Conservation (phyloP, 164 flowering plant species). For the Magnolia changhungtana region DNA sequence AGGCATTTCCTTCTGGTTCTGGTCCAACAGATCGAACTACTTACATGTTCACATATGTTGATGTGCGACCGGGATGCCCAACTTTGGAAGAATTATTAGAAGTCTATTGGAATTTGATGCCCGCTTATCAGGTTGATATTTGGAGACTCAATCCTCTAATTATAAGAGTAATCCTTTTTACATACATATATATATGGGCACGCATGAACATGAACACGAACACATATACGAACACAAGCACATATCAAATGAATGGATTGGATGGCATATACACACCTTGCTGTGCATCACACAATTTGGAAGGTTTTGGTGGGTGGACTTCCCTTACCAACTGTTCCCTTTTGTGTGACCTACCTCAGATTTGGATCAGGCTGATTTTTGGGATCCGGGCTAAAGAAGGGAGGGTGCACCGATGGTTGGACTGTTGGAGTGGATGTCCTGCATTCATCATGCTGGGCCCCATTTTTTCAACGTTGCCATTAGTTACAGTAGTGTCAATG, state of each 20-base stretch:
- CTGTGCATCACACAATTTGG: neutral
- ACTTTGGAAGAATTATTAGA: slow-evolving; percentile 79
- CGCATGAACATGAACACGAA: neutral
- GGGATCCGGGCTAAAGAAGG: neutral
- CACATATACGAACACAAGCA: neutral
- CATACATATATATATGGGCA: neutral
- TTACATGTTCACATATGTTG: slow-evolving; percentile 88
- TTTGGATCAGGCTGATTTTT: neutral
- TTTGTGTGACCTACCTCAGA: neutral
- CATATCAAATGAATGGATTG: neutral
- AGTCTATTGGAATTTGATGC: slow-evolving; percentile 92
- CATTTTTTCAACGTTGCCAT: too few relatives aligned
- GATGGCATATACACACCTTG: neutral
- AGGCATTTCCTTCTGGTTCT: slow-evolving; percentile 99
- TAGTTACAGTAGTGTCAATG: too few relatives aligned
- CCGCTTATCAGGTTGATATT: slow-evolving; percentile 68
- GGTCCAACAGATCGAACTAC: slow-evolving; percentile 89
- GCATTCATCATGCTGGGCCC: too few relatives aligned
- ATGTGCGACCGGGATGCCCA: slow-evolving; percentile 77
- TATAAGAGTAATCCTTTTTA: neutral
- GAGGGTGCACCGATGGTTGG: neutral
- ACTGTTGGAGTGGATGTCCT: too few relatives aligned
- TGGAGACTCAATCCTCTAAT: neutral
- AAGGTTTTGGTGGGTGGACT: neutral
- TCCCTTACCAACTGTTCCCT: neutral